Evolutionary conservation across 192 early-diverging fungal species (phyloP).

Genomic region (Paraglomus brasilianum): DNA sequence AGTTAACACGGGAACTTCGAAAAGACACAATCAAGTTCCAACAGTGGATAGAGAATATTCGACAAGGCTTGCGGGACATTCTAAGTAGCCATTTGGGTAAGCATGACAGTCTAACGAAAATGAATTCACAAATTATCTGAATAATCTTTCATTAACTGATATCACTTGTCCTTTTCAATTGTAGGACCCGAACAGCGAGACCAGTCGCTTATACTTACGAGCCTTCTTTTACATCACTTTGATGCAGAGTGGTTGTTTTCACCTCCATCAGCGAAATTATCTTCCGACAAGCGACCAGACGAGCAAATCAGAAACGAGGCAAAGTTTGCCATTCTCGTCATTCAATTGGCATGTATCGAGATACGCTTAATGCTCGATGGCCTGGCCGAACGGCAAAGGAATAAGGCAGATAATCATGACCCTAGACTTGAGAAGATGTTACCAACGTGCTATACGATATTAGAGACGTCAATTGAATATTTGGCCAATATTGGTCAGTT

Average conservation of each 20-base stretch:
- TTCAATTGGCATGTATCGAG: conserved; percentile 42
- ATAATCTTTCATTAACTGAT: background rate
- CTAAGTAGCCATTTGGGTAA: conserved; percentile 41
- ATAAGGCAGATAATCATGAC: conserved; percentile 19
- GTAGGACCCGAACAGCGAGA: conserved; percentile 36
- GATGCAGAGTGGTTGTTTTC: conserved; percentile 43
- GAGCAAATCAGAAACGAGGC: conserved; percentile 31
- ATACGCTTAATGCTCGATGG: conserved; percentile 42
- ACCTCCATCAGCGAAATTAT: background rate
- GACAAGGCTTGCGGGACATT: conserved; percentile 38
- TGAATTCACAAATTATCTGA: no score
- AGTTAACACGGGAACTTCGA: conserved; percentile 25
- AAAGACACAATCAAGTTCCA: conserved; percentile 17
- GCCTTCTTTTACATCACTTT: conserved; percentile 35
- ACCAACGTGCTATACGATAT: conserved; percentile 41
- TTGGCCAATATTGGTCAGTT: conserved; percentile 23
- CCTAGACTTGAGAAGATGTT: conserved; percentile 36
- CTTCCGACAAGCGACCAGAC: background rate
- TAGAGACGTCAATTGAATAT: conserved; percentile 43
- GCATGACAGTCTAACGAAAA: background rate
- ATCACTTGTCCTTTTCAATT: background rate
- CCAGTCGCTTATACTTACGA: conserved; percentile 31
- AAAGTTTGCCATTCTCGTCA: conserved; percentile 40
- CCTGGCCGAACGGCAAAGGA: conserved; percentile 30
- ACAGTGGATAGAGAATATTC: conserved; percentile 33